Evolutionary conservation across 2,329 filamentous ascomycete genomes (phyloP), one percentile per base, ranked within the genome.

Genomic region (Clonostachys rhizophaga): DNA sequence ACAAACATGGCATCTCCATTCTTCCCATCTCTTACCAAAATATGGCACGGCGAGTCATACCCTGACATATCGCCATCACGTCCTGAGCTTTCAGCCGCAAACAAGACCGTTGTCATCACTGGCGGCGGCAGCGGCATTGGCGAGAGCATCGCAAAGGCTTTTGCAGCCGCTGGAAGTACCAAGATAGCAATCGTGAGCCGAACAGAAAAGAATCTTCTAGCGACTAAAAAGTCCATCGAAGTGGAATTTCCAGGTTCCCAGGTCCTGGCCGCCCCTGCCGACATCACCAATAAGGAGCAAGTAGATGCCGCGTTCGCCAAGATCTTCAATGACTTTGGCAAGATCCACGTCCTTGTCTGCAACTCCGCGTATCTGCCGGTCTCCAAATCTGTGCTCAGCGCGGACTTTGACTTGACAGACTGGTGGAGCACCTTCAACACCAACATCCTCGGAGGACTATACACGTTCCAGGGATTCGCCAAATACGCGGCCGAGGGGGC

Each of bases 11-110:
- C 24, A 10, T 30, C 24, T 30, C 24, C 24, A 30, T 30, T 30
- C 36, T 39, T 39, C 36, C 40, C 40, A 20, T 42, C 40, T 14
- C 40, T 57, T 10, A 58, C 56, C 34, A 52, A 53, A 17, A 35
- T 37, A 4, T 55, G 49, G 50, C 53, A 58, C 24, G 44, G 33
- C 16, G 52, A 34, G 6, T 46, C 52, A 5, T 68, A 68, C 44
- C 48, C 59, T 0, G 35, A 49, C 18, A 64, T 68, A 45, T 57
- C 55, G 0, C 62, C 66, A 2, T 37, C 43, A 2, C 56, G 60
- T 5, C 60, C 62, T 0, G 61, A 64, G 43, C 56, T 69, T 5
- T 64, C 60, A 0, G 61, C 58, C 3, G 53, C 51, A 4, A 63
- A 63, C 33, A 52, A 54, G 42, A 53, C 52, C 4, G 51, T 46